Percentiles rank a stretch among this genome's conserved stretches.
Conservation (phyloP, 73 alveolate species). For the Paramecium caudatum region DNA sequence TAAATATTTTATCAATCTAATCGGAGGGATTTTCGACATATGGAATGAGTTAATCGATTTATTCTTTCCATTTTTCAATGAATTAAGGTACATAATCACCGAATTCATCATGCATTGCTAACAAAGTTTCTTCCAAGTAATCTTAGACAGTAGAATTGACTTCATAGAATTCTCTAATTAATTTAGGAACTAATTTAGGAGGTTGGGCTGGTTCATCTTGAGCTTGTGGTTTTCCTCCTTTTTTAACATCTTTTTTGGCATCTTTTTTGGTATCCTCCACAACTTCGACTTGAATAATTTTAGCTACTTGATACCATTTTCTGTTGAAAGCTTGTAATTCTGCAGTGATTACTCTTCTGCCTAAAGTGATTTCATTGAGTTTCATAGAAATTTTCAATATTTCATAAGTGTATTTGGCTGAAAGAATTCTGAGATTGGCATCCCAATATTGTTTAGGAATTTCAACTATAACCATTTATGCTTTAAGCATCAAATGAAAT, state of each 20-base stretch:
- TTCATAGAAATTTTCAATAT: constrained; percentile 70
- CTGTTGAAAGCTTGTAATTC: constrained; percentile 56
- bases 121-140: constrained; percentile 61
- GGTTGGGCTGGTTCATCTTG: constrained; percentile 59
- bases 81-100: constrained; percentile 74
- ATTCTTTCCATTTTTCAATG: constrained; percentile 94
- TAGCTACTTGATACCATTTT: constrained; percentile 71
- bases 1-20: constrained; percentile 47
- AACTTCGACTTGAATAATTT: constrained; percentile 50
- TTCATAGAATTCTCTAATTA: constrained; percentile 66
- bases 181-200: constrained; percentile 64
- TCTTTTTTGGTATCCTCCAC: constrained; percentile 62
- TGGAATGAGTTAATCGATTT: constrained; percentile 75
- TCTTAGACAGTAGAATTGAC: constrained; percentile 66
- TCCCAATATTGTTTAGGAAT: constrained; percentile 74
- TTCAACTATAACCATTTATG: constrained; percentile 68
- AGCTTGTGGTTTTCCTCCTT: not conserved
- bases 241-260: constrained; percentile 65
- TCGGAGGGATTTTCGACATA: constrained; percentile 76
- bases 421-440: constrained; percentile 60
- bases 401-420: constrained; percentile 73
- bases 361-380: constrained; percentile 81
- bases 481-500: constrained; percentile 55
- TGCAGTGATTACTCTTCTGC: constrained; percentile 73
- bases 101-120: constrained; percentile 65